Evolutionary conservation across 2,329 filamentous ascomycete species (phyloP), one percentile per base, ranked within the genome.

Genomic region (Colletotrichum filicis): DNA sequence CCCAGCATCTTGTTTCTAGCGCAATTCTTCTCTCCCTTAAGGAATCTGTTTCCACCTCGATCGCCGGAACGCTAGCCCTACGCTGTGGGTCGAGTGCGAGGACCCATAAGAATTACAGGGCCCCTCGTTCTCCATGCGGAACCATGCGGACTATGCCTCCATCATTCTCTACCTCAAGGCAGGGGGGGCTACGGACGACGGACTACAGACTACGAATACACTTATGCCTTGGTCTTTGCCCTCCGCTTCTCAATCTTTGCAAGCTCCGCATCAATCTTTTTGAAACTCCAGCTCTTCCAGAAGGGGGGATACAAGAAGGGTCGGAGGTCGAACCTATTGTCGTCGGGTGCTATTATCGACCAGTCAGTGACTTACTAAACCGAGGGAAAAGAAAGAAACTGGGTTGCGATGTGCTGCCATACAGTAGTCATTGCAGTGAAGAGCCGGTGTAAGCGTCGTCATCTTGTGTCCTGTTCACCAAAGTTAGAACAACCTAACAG

Each of bases 181-280:
- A 35, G 32, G 32, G 32, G 32, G 32, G 32, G 1, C 1, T 35
- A 12, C 32, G 32, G 32, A 35, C 9, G 12, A 12, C 1, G 32
- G 32, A 35, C 11, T 35, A 53, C n/a, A n/a, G 24, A 30, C 14
- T 16, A 26, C 35, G 32, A 42, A 26, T 24, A 24, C 16, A 28
- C 22, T 61, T 69, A 64, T 49, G 67, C 59, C 14, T 22, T 37
- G 4, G 68, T 52, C 71, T 71, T 72, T 9, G 30, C 52, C 62
- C 71, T 58, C 22, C 64, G 75, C 74, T 75, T 80, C 66, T 84
- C 79, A 5, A 84, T 75, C 62, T 75, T 79, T 60, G 78, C 80
- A 1, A 83, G 75, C 71, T 81, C 80, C 74, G 77, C 76, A 66
- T 86, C 83, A 49, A 85, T 84, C 75, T 77, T 82, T 74, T 81